Evolutionary conservation across 148 eudicot species (phyloP), one percentile per base, ranked within the genome.

Genomic region (Chenopodium berlandieri): DNA sequence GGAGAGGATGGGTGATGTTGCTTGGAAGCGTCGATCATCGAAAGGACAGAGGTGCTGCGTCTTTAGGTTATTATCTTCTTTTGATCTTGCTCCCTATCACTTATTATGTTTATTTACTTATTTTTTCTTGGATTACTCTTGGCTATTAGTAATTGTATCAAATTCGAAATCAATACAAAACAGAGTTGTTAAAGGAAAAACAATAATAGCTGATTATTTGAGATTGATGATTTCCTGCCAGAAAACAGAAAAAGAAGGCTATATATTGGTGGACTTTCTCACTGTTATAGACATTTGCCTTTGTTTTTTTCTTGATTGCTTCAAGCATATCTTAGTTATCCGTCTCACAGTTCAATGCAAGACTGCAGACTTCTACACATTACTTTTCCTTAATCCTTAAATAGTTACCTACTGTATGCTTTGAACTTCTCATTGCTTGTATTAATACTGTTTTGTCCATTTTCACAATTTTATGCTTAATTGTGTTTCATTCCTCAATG

Each of bases 1-100:
- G 95, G 93, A 88, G 88, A 93, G 90, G 97, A 93, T 90, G 98
- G 98, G 95, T 93, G 95, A 94, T 87, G 82, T 74, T 64, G 86
- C 85, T 73, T 80, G 89, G 90, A 75, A 81, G 79, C 85, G 78
- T 83, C 86, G 72, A 76, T 83, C 91, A 87, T 77, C 86, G 80
- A 85, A 89, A 76, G 86, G 87, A 83, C 75, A 32, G 84, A 82
- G 84, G 80, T 75, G 81, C 88, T 31, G 77, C 90, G 81, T 83
- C 30, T 91, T 83, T 91, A 89, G 91, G 92, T 89, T 88, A 58
- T 81, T 79, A 78, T 46, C 85, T 80, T 85, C 82, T 62, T 78
- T 80, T 16, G 66, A 66, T 75, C 27, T 54, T 79, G 75, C 68
- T 74, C 27, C 78, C 52, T 2, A 66, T 32, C 72, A 4, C 27